Conservation (phyloP, 1,284 basidiomycete species). For the Malassezia sp. region DNA sequence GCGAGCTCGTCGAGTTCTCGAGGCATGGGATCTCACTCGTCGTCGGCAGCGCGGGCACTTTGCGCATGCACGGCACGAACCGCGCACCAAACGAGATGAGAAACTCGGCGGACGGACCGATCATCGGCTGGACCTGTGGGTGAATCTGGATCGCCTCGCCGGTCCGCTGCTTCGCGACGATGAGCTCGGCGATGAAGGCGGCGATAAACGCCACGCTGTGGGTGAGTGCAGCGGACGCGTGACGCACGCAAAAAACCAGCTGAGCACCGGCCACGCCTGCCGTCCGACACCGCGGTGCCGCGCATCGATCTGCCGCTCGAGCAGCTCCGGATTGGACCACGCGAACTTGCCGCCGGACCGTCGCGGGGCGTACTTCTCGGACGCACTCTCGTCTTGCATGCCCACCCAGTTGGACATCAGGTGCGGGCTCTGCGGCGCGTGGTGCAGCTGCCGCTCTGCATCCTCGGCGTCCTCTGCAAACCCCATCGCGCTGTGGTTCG, state of each 20-base stretch:
- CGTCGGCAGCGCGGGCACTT: slow-evolving; percentile 34
- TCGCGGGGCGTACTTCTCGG: slow-evolving; percentile 1
- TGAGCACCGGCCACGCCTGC: slow-evolving; percentile 62
- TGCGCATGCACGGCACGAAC: slow-evolving; percentile 79
- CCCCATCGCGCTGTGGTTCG: slow-evolving; percentile 28
- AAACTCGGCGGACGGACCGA: slow-evolving; percentile 72
- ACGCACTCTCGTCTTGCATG: slow-evolving; percentile 8
- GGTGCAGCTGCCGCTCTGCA: slow-evolving; percentile 27
- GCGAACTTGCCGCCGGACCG: neutral
- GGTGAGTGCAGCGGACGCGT: neutral
- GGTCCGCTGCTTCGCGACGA: slow-evolving; percentile 33
- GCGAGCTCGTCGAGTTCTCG: slow-evolving; percentile 50
- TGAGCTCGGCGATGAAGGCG: slow-evolving; percentile 37
- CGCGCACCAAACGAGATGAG: slow-evolving; percentile 77
- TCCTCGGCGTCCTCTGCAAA: slow-evolving; percentile 42
- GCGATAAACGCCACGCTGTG: slow-evolving; percentile 54
- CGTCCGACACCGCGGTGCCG: slow-evolving; percentile 64
- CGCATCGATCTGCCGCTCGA: slow-evolving; percentile 39
- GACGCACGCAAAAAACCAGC: slow-evolving; percentile 49
- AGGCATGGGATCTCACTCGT: slow-evolving; percentile 55
- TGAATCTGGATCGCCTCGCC: slow-evolving; percentile 48
- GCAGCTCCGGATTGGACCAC: slow-evolving; percentile 21
- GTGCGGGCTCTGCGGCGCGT: slow-evolving; percentile 15
- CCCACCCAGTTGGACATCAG: slow-evolving; percentile 18
- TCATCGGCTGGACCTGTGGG: slow-evolving; percentile 78